A percentile compares a stretch with the other conserved stretches of the same genome.
These are phyloP conservation scores for Escovopsis weberi DNA, from an alignment of 2,329 filamentous ascomycete species.

Conservation along the genomic window DNA sequence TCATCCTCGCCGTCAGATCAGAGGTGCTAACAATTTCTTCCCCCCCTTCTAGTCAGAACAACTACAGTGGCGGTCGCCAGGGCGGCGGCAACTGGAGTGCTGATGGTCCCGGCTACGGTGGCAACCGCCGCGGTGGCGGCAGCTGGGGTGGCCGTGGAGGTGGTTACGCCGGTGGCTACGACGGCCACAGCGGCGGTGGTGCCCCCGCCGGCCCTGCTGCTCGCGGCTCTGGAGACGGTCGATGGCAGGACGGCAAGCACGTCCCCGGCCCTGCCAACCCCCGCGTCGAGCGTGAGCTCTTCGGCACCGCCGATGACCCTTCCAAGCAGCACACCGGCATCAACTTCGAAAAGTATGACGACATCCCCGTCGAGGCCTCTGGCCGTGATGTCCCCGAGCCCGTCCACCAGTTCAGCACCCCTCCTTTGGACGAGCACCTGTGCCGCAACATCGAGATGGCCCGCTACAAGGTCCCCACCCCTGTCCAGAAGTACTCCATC, in stretches of 20 bases:
- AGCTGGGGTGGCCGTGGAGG: constrained; percentile 20
- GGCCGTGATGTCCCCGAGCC: constrained; percentile 88
- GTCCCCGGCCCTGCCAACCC: constrained; percentile 77
- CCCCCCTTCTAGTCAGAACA: not conserved
- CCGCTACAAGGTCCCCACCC: constrained; percentile 89
- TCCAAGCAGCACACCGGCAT: constrained; percentile 95
- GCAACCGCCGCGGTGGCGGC: constrained; percentile 20
- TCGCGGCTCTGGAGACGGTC: constrained; percentile 82
- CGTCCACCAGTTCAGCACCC: constrained; percentile 80
- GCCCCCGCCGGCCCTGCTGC: constrained; percentile 39
- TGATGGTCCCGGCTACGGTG: constrained; percentile 9
- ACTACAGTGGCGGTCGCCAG: constrained; percentile 2
- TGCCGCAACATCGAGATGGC: constrained; percentile 86
- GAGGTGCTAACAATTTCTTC: not conserved
- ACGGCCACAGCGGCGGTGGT: constrained; percentile 24
- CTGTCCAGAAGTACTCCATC: constrained; percentile 98
- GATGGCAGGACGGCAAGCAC: constrained; percentile 97
- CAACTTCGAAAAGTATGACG: constrained; percentile 99
- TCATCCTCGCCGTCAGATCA: no score
- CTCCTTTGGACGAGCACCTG: constrained; percentile 87
- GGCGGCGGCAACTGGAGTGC: constrained; percentile 4
- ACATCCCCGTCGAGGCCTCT: constrained; percentile 96
- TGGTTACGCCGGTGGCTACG: constrained; percentile 18
- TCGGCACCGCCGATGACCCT: constrained; percentile 80
- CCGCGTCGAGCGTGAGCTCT: constrained; percentile 88